phyloP scores from a whole-genome alignment of 2,329 filamentous ascomycete species.

The Aaosphaeria pasadenensis region DNA sequence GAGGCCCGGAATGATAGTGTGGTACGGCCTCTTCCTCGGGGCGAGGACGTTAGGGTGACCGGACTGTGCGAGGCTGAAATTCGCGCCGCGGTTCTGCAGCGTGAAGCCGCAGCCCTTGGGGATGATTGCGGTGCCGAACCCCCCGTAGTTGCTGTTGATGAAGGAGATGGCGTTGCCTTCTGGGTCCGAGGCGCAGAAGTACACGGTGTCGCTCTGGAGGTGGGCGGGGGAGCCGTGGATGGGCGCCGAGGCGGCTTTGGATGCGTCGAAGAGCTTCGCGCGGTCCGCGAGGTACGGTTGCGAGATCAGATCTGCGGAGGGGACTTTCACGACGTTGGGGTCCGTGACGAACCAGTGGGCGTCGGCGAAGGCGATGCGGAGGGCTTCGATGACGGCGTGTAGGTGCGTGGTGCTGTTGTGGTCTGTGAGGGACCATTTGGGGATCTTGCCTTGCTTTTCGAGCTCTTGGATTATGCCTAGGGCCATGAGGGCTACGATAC shows the following conservation, averaged over 20 bases:
- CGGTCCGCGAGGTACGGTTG: constrained; percentile 72
- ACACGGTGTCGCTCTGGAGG: constrained; percentile 87
- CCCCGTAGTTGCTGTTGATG: constrained; percentile 92
- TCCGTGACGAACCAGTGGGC: constrained; percentile 89
- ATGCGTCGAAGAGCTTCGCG: constrained; percentile 58
- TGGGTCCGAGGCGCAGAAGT: constrained; percentile 80
- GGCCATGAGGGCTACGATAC: constrained; percentile 91
- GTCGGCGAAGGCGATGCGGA: constrained; percentile 88
- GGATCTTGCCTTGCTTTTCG: constrained; percentile 71
- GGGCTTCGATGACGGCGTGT: constrained; percentile 81
- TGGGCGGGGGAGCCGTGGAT: constrained; percentile 74
- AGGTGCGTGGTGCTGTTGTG: constrained; percentile 76
- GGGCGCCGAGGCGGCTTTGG: constrained; percentile 51
- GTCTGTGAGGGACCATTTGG: constrained; percentile 64
- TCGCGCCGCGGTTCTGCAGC: constrained; percentile 87
- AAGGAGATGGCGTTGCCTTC: constrained; percentile 90
- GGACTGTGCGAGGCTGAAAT: constrained; percentile 66
- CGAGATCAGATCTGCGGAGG: constrained; percentile 66
- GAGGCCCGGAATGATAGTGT: constrained; percentile 94
- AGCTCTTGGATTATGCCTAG: constrained; percentile 87
- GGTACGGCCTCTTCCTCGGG: constrained; percentile 85
- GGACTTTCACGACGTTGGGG: constrained; percentile 68
- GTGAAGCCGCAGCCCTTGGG: constrained; percentile 86
- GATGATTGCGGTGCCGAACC: constrained; percentile 84
- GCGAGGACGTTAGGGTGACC: constrained; percentile 77